Evolutionary conservation across 306 rosid species (phyloP).

Genomic region (Cicer judaicum): DNA sequence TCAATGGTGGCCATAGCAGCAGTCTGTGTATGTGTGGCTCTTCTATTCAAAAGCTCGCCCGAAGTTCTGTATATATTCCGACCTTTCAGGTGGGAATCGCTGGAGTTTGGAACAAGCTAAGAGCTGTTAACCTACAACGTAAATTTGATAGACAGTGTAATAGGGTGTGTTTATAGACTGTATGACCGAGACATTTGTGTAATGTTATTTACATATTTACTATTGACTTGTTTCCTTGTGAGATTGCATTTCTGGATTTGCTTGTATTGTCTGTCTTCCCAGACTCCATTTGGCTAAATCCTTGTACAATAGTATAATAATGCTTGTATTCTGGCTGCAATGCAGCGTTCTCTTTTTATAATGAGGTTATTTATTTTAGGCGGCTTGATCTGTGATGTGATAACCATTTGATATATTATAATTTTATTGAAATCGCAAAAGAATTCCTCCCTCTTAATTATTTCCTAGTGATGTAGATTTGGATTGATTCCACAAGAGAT

Average conservation of each 20-base stretch:
- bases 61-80: constrained; percentile 76
- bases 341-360: neutral
- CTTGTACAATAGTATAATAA: neutral
- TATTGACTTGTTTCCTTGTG: constrained; percentile 36
- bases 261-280: constrained; percentile 20
- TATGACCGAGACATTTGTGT: neutral
- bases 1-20: constrained; percentile 89
- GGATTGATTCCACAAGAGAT: no score
- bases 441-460: neutral
- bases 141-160: constrained; percentile 37
- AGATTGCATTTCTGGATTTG: constrained; percentile 32
- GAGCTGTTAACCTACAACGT: constrained; percentile 39
- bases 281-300: constrained; percentile 1
- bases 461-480: neutral
- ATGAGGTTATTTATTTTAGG: neutral
- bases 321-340: constrained; percentile 24
- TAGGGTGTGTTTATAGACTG: constrained; percentile 40
- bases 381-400: neutral
- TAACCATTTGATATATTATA: neutral
- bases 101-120: constrained; percentile 78
- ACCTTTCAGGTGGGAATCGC: constrained; percentile 87
- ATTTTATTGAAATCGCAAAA: neutral
- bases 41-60: constrained; percentile 87
- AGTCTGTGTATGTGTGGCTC: constrained; percentile 91
- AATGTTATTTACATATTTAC: constrained; percentile 38